Evolutionary conservation across 1,139 yeast genomes (phyloP), one percentile per base, ranked within the genome.

Genomic region (Lodderomyces elongisporus): DNA sequence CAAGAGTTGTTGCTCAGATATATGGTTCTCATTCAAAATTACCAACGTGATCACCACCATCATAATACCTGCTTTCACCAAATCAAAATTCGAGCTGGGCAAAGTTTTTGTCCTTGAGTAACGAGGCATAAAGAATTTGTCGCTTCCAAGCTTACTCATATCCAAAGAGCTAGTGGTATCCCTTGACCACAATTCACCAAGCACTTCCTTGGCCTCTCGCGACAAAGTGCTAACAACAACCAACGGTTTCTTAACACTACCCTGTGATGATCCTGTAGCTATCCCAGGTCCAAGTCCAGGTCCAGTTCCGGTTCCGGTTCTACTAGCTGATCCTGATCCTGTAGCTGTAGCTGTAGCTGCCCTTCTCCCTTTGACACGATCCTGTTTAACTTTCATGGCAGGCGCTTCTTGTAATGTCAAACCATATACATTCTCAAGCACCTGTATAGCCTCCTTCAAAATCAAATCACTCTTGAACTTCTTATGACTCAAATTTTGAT

Each of bases 11-110:
- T 33, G 21, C 39, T 63, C 70, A 8, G 52, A 44, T 3, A 62
- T 33, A 38, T 62, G 58, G 41, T 66, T 65, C 21, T 61, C 67
- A 18, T 58, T 47, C 10, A 66, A 41, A 1, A 66, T 49, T 7
- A 67, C 40, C n/a, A 61, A 28, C 8, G 58, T 38, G 12, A 64
- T 34, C 3, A 64, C 45, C 14, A 58, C 38, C 14, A 56, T 38
- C 32, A 56, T 39, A 2, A 64, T 27, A 5, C 70, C 71, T 1
- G 47, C 41, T 36, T 54, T 58, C 8, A 60, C 51, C 25, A 64
- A 43, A 16, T 63, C 67, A 7, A 31, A 35, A 39, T 58, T 56
- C 15, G 58, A 44, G 10, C 37, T 39, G 1, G 56, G 55, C 8
- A 46, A 20, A 10, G 34, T 25, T 14, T 42, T 36, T 16, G 17